Evolutionary conservation across 2,329 filamentous ascomycete genomes (phyloP).

Genomic region (Podosphaera xanthii): DNA sequence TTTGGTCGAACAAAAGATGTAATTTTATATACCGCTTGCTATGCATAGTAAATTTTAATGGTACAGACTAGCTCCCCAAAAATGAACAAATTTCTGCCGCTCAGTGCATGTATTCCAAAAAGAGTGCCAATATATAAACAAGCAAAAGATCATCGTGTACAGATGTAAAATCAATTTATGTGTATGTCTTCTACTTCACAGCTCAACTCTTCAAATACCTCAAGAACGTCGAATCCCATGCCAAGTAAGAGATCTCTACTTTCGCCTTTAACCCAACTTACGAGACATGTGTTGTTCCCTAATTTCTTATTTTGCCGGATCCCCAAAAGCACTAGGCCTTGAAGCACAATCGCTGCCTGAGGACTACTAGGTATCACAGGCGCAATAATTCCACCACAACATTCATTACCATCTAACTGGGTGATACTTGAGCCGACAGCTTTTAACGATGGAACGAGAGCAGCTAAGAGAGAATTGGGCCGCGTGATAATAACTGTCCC

Average conservation of each 20-base stretch:
- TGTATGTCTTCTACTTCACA: slow-evolving; percentile 21
- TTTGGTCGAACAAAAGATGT: too few species aligned
- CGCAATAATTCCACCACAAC: slow-evolving; percentile 34
- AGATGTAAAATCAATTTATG: background rate
- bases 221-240: slow-evolving; percentile 61
- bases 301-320: slow-evolving; percentile 43
- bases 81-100: too few species aligned
- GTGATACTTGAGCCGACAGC: background rate
- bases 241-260: slow-evolving; percentile 40
- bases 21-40: too few species aligned
- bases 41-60: too few species aligned
- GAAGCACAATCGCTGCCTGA: slow-evolving; percentile 39
- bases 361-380: slow-evolving; percentile 40
- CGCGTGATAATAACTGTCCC: slow-evolving; percentile 45
- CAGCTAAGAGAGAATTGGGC: slow-evolving; percentile 31
- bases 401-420: slow-evolving; percentile 7
- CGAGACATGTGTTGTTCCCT: slow-evolving; percentile 30
- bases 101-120: too few species aligned
- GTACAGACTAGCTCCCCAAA: too few species aligned
- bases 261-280: slow-evolving; percentile 23
- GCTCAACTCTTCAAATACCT: slow-evolving; percentile 64
- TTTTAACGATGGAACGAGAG: slow-evolving; percentile 35
- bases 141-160: too few species aligned
- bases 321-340: slow-evolving; percentile 40
- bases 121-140: too few species aligned